Percentiles rank a stretch among this genome's conserved stretches.
Evolutionary conservation across 768 basidiomycete species (phyloP).

Genomic region (Termitomyces sp.): DNA sequence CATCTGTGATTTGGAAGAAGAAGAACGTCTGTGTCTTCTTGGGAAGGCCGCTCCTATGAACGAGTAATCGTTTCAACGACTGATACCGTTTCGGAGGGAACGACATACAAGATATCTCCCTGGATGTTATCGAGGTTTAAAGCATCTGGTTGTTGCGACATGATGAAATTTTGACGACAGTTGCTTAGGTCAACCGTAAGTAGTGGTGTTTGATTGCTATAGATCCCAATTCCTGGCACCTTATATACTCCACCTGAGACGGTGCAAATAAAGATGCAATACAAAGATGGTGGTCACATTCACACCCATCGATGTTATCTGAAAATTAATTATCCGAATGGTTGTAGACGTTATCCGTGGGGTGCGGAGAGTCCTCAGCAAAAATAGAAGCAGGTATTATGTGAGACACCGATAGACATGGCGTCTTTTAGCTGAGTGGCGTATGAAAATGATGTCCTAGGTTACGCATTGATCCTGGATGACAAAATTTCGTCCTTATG

Average conservation of each 20-base stretch:
- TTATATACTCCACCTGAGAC: background rate
- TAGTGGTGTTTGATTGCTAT: background rate
- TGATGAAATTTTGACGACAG: background rate
- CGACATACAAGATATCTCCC: slow-evolving; percentile 39
- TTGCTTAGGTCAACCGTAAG: background rate
- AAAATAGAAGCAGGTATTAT: background rate
- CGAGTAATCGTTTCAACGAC: background rate
- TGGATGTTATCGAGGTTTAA: slow-evolving; percentile 41
- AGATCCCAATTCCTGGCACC: background rate
- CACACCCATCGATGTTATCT: background rate
- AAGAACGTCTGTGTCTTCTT: slow-evolving; percentile 48
- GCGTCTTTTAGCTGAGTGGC: background rate
- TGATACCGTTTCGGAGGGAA: background rate
- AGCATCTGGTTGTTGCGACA: slow-evolving; percentile 15
- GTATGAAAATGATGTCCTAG: background rate
- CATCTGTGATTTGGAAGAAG: slow-evolving; percentile 48
- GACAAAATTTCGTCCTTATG: no score
- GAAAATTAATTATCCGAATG: background rate
- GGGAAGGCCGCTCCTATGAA: slow-evolving; percentile 42
- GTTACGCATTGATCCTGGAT: background rate
- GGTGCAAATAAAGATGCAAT: background rate
- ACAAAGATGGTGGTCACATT: background rate
- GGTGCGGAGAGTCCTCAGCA: background rate
- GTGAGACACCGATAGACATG: background rate
- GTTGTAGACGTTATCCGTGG: background rate